These are phyloP conservation scores for Parmelia sp. DNA, from an alignment of 495 filamentous ascomycete species.

Conservation along the genomic window DNA sequence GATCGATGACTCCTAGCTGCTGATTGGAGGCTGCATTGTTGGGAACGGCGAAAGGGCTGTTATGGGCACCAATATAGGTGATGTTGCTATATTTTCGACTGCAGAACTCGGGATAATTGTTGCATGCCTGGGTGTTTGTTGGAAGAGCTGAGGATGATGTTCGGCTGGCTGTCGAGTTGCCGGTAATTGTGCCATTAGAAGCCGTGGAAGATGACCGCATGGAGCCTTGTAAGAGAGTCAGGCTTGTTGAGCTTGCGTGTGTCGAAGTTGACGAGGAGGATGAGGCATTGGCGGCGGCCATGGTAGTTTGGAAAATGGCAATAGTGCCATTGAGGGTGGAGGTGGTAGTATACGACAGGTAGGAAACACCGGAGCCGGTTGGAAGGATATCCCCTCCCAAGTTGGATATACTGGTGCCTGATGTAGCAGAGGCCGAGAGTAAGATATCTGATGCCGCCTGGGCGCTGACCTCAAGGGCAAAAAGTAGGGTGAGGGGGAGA, in stretches of 20 bases:
- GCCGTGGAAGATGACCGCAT: slow-evolving; percentile 21
- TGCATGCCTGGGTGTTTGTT: slow-evolving; percentile 71
- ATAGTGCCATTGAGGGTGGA: slow-evolving; percentile 19
- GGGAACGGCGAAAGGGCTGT: slow-evolving; percentile 68
- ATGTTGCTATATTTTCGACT: slow-evolving; percentile 78
- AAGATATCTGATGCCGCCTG: slow-evolving; percentile 11
- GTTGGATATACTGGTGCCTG: slow-evolving; percentile 10
- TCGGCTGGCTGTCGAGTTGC: slow-evolving; percentile 43
- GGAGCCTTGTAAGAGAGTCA: slow-evolving; percentile 39
- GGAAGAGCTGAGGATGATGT: slow-evolving; percentile 39
- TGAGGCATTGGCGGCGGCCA: slow-evolving; percentile 32
- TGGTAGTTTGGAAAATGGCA: slow-evolving; percentile 14
- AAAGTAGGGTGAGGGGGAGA: slow-evolving; percentile 18
- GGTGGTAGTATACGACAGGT: slow-evolving; percentile 22
- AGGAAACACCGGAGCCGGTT: slow-evolving; percentile 22
- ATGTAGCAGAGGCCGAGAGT: slow-evolving; percentile 17
- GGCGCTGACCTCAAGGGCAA: slow-evolving; percentile 15
- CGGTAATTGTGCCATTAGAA: slow-evolving; percentile 30
- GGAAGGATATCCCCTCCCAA: slow-evolving; percentile 23
- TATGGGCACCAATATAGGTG: slow-evolving; percentile 79
- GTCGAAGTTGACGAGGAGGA: slow-evolving; percentile 17
- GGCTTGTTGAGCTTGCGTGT: slow-evolving; percentile 31
- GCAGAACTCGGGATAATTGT: slow-evolving; percentile 82
- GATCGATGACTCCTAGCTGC: slow-evolving; percentile 55
- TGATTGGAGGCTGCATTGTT: slow-evolving; percentile 78